phyloP scores from a whole-genome alignment of 2,329 filamentous ascomycete genomes.

The Fusarium euwallaceae region DNA sequence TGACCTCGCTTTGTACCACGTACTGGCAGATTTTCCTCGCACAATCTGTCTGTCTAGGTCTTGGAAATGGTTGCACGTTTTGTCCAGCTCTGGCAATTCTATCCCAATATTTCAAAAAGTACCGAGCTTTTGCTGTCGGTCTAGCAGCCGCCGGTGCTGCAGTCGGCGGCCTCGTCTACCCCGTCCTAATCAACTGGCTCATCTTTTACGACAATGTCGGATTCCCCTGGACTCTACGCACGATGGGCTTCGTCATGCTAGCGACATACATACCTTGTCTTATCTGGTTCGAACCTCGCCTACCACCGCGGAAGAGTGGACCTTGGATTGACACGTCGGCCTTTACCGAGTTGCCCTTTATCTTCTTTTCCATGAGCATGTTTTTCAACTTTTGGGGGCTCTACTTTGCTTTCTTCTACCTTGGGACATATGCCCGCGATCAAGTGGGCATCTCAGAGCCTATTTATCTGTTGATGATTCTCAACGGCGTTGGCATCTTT shows the following conservation, averaged over 20 bases:
- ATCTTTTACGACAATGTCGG: constrained; percentile 62
- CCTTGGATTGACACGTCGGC: constrained; percentile 59
- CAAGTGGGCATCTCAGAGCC: constrained; percentile 34
- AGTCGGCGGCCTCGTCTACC: constrained; percentile 67
- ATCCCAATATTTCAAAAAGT: constrained; percentile 71
- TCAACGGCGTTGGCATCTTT: constrained; percentile 66
- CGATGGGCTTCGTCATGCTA: constrained; percentile 61
- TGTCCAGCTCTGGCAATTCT: constrained; percentile 70
- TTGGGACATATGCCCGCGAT: constrained; percentile 63
- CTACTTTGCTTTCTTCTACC: constrained; percentile 62
- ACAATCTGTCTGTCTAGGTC: constrained; percentile 62
- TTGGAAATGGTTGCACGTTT: constrained; percentile 69
- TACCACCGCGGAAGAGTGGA: constrained; percentile 56
- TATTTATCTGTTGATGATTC: constrained; percentile 54
- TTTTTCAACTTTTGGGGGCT: constrained; percentile 54
- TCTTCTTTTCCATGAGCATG: constrained; percentile 51
- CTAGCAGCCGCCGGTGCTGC: constrained; percentile 70
- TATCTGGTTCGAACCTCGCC: constrained; percentile 55
- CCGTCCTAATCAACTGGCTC: constrained; percentile 57
- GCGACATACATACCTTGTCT: constrained; percentile 55
- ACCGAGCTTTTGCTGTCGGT: constrained; percentile 69
- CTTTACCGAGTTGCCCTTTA: constrained; percentile 56
- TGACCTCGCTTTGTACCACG: constrained; percentile 54
- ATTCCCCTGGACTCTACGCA: constrained; percentile 67
- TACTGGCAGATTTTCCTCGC: constrained; percentile 66